A percentile compares a stretch with the other conserved stretches of the same genome.
phyloP scores from a whole-genome alignment of 371 early-diverging fungal species.

The Mortierella sp. region DNA sequence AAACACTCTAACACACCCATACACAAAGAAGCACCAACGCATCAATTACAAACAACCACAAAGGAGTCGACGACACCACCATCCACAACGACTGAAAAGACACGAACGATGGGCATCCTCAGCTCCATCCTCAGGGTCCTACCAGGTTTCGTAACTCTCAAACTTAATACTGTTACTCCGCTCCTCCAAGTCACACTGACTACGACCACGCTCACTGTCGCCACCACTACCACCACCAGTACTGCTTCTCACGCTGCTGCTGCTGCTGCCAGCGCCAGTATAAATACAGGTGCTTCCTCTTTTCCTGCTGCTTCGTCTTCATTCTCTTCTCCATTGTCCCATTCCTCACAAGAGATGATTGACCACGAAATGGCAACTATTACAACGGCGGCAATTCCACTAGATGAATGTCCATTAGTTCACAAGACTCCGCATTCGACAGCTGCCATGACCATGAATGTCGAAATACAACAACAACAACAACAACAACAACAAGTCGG shows the following conservation, averaged over 20 bases:
- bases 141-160: constrained; percentile 19
- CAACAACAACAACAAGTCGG: constrained; percentile 4
- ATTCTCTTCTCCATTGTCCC: not conserved
- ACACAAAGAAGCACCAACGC: not conserved
- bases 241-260: not conserved
- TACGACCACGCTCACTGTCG: not conserved
- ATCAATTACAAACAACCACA: not conserved
- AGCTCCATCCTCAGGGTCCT: constrained; percentile 36
- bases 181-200: constrained; percentile 7
- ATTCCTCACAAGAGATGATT: not conserved
- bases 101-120: constrained; percentile 40
- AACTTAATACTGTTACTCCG: constrained; percentile 4
- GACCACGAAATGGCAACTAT: not conserved
- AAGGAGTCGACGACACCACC: not conserved
- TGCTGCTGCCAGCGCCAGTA: not conserved
- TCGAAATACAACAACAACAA: too few relatives aligned
- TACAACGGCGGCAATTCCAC: not conserved
- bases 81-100: not conserved
- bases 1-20: not conserved
- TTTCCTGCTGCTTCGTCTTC: constrained; percentile 3
- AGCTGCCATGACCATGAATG: not conserved
- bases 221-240: too few relatives aligned
- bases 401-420: not conserved
- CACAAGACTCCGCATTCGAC: not conserved
- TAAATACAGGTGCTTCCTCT: constrained; percentile 7